Conservation (phyloP, 164 flowering plant genomes). For the Warburgia ugandensis region DNA sequence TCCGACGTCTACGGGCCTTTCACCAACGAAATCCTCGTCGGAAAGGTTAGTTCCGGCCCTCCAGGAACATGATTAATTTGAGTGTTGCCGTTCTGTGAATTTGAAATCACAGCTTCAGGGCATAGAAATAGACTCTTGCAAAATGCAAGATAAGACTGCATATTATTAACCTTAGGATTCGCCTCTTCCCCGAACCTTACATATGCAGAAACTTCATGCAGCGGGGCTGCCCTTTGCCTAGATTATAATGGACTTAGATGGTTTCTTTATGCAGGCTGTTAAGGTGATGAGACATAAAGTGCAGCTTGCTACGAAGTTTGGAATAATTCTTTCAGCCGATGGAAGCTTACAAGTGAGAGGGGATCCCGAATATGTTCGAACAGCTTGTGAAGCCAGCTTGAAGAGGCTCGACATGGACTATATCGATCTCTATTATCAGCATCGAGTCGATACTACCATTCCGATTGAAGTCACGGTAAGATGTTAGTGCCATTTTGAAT, state of each 20-base stretch:
- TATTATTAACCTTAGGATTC: too few species aligned
- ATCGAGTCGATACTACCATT: constrained; percentile 9
- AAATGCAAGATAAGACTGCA: too few species aligned
- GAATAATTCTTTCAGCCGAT: constrained; percentile 1
- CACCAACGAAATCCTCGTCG: constrained; percentile 9
- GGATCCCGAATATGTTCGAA: constrained; percentile 8
- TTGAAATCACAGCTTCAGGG: too few species aligned
- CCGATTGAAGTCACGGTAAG: constrained; percentile 9
- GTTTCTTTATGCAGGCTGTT: constrained; percentile 11
- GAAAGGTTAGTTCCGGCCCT: constrained; percentile 5
- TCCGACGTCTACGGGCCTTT: constrained; percentile 4
- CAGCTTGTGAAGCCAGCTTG: constrained; percentile 10
- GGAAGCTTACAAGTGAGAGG: not conserved
- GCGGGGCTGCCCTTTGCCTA: too few species aligned
- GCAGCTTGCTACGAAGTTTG: constrained; percentile 22
- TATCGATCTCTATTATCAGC: constrained; percentile 15
- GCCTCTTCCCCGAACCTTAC: too few species aligned
- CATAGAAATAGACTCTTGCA: too few species aligned
- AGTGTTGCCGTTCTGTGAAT: not conserved
- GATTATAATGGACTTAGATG: not conserved
- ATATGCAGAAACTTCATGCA: too few species aligned
- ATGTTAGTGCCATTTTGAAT: not conserved
- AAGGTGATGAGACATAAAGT: constrained; percentile 14
- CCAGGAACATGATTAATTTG: not conserved
- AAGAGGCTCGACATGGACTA: constrained; percentile 7